Evolutionary conservation across 1,284 basidiomycete genomes (phyloP).

Genomic region (Amylostereum areolatum): DNA sequence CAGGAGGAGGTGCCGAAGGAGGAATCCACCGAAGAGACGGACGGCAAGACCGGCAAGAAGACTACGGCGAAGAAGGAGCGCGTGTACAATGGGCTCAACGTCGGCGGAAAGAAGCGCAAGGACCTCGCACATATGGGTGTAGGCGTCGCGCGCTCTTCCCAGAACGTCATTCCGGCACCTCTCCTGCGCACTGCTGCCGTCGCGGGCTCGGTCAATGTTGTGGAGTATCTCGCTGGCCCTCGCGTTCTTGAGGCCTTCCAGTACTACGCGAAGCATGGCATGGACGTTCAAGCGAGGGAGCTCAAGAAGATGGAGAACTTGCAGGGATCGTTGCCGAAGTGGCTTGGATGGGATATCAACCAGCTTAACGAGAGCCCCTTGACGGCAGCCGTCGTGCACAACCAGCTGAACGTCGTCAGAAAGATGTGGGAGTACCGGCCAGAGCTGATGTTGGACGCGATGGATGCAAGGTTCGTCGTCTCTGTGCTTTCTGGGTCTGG

Average conservation of each 20-base stretch:
- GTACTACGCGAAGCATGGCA: slow-evolving; percentile 37
- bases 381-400: slow-evolving; percentile 31
- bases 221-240: slow-evolving; percentile 40
- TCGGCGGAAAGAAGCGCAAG: slow-evolving; percentile 53
- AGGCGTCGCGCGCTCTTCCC: slow-evolving; percentile 21
- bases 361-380: slow-evolving; percentile 44
- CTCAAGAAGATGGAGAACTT: slow-evolving; percentile 31
- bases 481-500: not conserved
- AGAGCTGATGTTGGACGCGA: slow-evolving; percentile 29
- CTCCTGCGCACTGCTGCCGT: slow-evolving; percentile 40
- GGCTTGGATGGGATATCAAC: slow-evolving; percentile 43
- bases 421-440: slow-evolving; percentile 34
- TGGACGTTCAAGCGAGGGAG: slow-evolving; percentile 31
- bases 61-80: slow-evolving; percentile 30
- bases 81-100: slow-evolving; percentile 49
- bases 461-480: slow-evolving; percentile 35
- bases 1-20: slow-evolving; percentile 35
- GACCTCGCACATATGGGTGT: slow-evolving; percentile 44
- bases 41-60: no score
- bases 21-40: slow-evolving; percentile 8
- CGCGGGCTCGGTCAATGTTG: slow-evolving; percentile 24
- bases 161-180: slow-evolving; percentile 16
- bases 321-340: slow-evolving; percentile 32
- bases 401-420: slow-evolving; percentile 33
- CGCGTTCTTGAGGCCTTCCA: slow-evolving; percentile 29